Conservation (phyloP, 176 grass and related monocot species). For the Oryza australiensis region DNA sequence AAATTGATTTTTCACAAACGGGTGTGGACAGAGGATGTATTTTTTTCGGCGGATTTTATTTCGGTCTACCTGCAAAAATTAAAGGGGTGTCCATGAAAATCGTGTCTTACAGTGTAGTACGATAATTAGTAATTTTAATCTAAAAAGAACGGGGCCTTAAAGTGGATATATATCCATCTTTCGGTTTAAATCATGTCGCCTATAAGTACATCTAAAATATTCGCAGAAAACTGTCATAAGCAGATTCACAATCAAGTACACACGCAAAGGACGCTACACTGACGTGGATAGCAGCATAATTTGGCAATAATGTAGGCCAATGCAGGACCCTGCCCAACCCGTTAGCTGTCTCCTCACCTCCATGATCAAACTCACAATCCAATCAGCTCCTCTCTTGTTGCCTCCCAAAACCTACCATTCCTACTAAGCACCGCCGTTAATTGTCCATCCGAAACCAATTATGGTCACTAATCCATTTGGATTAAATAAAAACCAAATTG, state of each 20-base stretch:
- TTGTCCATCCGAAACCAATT: background rate
- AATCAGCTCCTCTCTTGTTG: background rate
- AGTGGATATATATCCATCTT: too few relatives aligned
- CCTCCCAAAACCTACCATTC: background rate
- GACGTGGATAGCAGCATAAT: conserved; percentile 24
- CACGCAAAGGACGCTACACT: background rate
- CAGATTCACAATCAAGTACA: background rate
- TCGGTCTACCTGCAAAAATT: too few relatives aligned
- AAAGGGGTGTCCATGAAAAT: too few relatives aligned
- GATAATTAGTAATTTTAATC: too few relatives aligned
- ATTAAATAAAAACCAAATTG: background rate
- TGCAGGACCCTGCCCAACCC: conserved; percentile 20
- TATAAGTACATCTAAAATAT: too few relatives aligned
- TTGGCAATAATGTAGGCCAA: conserved; percentile 22
- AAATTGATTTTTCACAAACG: too few relatives aligned
- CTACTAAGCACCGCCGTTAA: background rate
- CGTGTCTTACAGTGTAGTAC: too few relatives aligned
- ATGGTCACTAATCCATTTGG: background rate
- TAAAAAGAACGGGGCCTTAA: too few relatives aligned
- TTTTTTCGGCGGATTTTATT: too few relatives aligned
- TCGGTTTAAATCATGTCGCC: too few relatives aligned
- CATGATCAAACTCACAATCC: background rate
- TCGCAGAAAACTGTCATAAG: too few relatives aligned
- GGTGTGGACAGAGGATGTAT: too few relatives aligned
- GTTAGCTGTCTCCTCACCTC: background rate